Percentiles rank a stretch among this genome's conserved stretches.
Evolutionary conservation across 2,329 filamentous ascomycete genomes (phyloP).

Genomic region (Ilyonectria mors-panacis): DNA sequence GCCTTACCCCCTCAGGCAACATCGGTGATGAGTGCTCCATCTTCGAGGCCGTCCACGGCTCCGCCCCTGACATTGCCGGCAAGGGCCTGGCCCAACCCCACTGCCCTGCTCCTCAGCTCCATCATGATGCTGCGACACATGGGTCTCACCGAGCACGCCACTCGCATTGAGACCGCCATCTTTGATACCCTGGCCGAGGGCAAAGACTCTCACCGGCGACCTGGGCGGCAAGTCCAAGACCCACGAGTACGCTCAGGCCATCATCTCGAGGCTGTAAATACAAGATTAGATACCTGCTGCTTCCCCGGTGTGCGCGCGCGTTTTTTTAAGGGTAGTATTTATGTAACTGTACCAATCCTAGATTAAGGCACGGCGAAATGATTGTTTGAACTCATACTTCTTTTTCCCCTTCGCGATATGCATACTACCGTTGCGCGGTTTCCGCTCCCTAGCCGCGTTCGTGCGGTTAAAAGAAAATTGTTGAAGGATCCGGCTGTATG

Average conservation of each 20-base stretch:
- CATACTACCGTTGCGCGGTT: too few species aligned
- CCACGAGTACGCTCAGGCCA: constrained; percentile 91
- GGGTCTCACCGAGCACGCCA: constrained; percentile 87
- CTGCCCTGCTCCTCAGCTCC: constrained; percentile 92
- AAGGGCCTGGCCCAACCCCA: constrained; percentile 98
- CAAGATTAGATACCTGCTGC: constrained; percentile 47
- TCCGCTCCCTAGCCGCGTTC: background rate
- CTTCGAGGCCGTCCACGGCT: constrained; percentile 99
- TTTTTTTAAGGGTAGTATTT: constrained; percentile 47
- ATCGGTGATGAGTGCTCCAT: constrained; percentile 99
- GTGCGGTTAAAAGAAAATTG: too few species aligned
- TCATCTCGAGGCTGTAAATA: constrained; percentile 79
- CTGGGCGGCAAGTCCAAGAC: constrained; percentile 97
- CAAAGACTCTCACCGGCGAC: constrained; percentile 96
- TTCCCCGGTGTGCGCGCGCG: constrained; percentile 39
- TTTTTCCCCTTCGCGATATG: background rate
- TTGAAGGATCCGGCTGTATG: too few species aligned
- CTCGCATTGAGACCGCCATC: constrained; percentile 92
- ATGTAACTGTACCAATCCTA: constrained; percentile 52
- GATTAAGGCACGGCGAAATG: constrained; percentile 50
- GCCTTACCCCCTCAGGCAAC: constrained; percentile 97
- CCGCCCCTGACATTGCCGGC: constrained; percentile 95
- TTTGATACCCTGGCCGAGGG: constrained; percentile 97
- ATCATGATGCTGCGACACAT: constrained; percentile 99
- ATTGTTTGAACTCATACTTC: constrained; percentile 42